A percentile compares a stretch with the other conserved stretches of the same genome.
phyloP scores from a whole-genome alignment of 768 basidiomycete genomes.

The Tremella mesenterica region DNA sequence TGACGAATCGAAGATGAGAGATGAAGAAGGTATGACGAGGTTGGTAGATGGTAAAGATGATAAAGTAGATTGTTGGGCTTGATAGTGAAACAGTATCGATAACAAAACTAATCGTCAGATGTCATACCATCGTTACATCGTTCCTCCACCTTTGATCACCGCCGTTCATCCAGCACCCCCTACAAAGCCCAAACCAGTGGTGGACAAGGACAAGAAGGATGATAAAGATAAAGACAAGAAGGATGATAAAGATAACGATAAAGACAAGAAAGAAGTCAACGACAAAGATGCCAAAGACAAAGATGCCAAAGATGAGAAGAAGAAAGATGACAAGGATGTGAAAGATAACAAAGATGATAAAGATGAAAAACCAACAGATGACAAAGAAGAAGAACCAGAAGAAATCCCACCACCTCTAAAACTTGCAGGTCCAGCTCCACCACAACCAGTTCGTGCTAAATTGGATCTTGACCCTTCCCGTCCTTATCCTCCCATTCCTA shows the following conservation, averaged over 20 bases:
- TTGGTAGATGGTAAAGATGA: too few species aligned
- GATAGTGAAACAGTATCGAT: too few species aligned
- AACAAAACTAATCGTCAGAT: constrained; percentile 16
- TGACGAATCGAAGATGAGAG: not conserved
- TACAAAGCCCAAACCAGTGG: constrained; percentile 3
- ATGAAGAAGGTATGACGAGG: not conserved
- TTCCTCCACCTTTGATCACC: constrained; percentile 33
- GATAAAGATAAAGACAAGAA: constrained; percentile 2
- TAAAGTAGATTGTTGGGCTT: too few species aligned
- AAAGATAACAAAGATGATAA: constrained; percentile 1
- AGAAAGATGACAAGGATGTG: constrained; percentile 2
- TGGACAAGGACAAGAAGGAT: constrained; percentile 3
- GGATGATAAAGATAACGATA: constrained; percentile 4
- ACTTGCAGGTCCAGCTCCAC: constrained; percentile 18
- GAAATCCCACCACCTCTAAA: constrained; percentile 9
- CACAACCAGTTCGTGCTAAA: constrained; percentile 15
- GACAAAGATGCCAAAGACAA: constrained; percentile 4
- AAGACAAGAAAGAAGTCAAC: constrained; percentile 1
- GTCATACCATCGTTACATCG: constrained; percentile 31
- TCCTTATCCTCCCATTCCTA: constrained; percentile 28
- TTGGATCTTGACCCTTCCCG: constrained; percentile 19
- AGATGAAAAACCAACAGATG: not conserved
- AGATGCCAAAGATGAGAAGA: constrained; percentile 5
- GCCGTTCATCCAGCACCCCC: constrained; percentile 31
- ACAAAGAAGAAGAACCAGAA: not conserved